Percentiles rank a stretch among this genome's conserved stretches.
Conservation (phyloP, 2,329 filamentous ascomycete species). For the Calonectria honghensis region DNA sequence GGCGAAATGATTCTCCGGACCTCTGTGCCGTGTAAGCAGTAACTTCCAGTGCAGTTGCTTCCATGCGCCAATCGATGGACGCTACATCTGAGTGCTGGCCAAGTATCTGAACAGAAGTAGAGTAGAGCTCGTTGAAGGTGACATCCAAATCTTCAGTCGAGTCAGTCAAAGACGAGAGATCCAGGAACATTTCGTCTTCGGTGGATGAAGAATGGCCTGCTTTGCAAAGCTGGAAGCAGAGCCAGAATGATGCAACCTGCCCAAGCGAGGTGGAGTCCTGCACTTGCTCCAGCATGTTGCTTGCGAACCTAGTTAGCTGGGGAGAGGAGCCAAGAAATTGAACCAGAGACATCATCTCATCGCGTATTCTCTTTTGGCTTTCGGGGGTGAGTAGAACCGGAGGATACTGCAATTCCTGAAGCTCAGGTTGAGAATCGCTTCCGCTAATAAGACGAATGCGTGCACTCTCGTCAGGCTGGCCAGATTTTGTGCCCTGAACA, state of each 20-base stretch:
- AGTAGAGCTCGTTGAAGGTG: conserved; percentile 79
- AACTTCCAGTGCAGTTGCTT: conserved; percentile 87
- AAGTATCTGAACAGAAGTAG: conserved; percentile 79
- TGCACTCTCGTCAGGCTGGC: conserved; percentile 38
- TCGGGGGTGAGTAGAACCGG: conserved; percentile 78
- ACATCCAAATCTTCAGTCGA: conserved; percentile 65
- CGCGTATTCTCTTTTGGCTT: conserved; percentile 78
- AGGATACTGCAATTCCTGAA: conserved; percentile 66
- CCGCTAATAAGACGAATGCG: conserved; percentile 56
- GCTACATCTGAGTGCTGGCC: conserved; percentile 70
- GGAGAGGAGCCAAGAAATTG: conserved; percentile 73
- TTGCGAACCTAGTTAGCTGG: conserved; percentile 76
- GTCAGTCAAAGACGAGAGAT: conserved; percentile 64
- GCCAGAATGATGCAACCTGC: conserved; percentile 85
- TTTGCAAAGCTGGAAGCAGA: conserved; percentile 83
- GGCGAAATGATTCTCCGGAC: conserved; percentile 81
- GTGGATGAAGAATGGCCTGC: conserved; percentile 70
- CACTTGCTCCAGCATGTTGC: conserved; percentile 78
- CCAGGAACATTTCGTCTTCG: conserved; percentile 80
- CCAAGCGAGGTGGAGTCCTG: conserved; percentile 74
- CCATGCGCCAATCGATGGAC: conserved; percentile 80
- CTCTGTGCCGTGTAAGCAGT: conserved; percentile 84
- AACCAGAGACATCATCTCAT: conserved; percentile 75
- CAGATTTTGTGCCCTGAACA: conserved; percentile 52
- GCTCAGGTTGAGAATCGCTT: conserved; percentile 39